A percentile compares a stretch with the other conserved stretches of the same genome.
Evolutionary conservation across 2,329 filamentous ascomycete genomes (phyloP).

Genomic region (Lasiodiplodia gonubiensis): DNA sequence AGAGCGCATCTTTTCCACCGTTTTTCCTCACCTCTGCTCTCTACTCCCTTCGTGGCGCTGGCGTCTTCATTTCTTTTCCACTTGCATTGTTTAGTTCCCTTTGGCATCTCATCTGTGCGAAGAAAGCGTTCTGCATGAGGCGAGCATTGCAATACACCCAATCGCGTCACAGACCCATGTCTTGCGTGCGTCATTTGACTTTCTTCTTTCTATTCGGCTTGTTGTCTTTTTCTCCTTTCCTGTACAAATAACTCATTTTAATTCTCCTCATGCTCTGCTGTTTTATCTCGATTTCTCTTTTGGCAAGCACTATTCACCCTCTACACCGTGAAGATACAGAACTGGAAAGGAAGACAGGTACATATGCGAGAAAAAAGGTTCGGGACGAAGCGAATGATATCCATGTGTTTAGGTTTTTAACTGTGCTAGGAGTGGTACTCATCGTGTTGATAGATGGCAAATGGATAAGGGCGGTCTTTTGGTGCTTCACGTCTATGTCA

Average conservation of each 20-base stretch:
- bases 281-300: not conserved
- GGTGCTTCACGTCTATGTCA: not conserved
- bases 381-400: not conserved
- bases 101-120: not conserved
- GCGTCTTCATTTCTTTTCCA: not conserved
- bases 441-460: not conserved
- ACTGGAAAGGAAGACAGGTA: not conserved
- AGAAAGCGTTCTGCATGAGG: slow-evolving; percentile 4
- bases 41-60: not conserved
- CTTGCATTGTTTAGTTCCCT: not conserved
- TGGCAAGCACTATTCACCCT: not conserved
- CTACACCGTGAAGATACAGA: not conserved
- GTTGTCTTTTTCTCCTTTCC: not conserved
- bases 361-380: not conserved
- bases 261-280: not conserved
- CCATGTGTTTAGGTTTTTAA: not conserved
- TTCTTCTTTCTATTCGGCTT: not conserved
- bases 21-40: not conserved
- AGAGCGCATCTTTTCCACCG: not conserved
- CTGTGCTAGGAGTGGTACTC: not conserved
- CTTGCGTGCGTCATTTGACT: not conserved
- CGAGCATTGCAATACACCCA: not conserved
- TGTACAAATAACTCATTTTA: not conserved
- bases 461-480: not conserved
- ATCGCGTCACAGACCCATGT: not conserved